Percentiles rank a stretch among this genome's conserved stretches.
Conservation (phyloP, 495 filamentous ascomycete species). For the Penicilliopsis zonata region DNA sequence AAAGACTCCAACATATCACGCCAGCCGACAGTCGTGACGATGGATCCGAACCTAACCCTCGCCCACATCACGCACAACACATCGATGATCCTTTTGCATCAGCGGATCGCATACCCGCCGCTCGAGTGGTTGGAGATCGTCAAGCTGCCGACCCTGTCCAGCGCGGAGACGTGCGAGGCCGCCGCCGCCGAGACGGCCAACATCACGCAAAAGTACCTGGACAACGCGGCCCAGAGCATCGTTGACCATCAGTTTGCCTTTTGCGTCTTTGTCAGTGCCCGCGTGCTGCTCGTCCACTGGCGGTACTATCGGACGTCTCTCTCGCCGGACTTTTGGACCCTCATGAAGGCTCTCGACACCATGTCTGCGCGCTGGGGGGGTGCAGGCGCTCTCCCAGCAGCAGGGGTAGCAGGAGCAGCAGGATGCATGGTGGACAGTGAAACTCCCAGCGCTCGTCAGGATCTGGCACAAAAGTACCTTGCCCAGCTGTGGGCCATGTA, state of each 20-base stretch:
- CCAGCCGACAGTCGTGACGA: slow-evolving; percentile 14
- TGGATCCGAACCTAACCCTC: slow-evolving; percentile 33
- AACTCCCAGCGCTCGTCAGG: not conserved
- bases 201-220: slow-evolving; percentile 25
- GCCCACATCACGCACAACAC: slow-evolving; percentile 36
- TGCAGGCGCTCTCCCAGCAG: not conserved
- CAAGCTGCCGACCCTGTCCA: slow-evolving; percentile 22
- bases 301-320: slow-evolving; percentile 9
- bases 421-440: too few species aligned
- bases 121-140: slow-evolving; percentile 18
- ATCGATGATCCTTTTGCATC: slow-evolving; percentile 31
- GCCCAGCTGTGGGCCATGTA: not conserved
- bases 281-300: slow-evolving; percentile 21
- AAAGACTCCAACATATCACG: slow-evolving; percentile 23
- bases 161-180: slow-evolving; percentile 27
- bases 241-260: slow-evolving; percentile 26
- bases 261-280: slow-evolving; percentile 25
- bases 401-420: too few species aligned
- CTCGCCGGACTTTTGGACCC: slow-evolving; percentile 15
- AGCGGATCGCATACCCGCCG: slow-evolving; percentile 29
- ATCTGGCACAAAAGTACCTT: not conserved
- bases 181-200: slow-evolving; percentile 27
- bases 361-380: slow-evolving; percentile 12
- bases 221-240: slow-evolving; percentile 10
- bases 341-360: slow-evolving; percentile 17